phyloP scores from a whole-genome alignment of 2,329 filamentous ascomycete species.

The Blastomyces parvus region DNA sequence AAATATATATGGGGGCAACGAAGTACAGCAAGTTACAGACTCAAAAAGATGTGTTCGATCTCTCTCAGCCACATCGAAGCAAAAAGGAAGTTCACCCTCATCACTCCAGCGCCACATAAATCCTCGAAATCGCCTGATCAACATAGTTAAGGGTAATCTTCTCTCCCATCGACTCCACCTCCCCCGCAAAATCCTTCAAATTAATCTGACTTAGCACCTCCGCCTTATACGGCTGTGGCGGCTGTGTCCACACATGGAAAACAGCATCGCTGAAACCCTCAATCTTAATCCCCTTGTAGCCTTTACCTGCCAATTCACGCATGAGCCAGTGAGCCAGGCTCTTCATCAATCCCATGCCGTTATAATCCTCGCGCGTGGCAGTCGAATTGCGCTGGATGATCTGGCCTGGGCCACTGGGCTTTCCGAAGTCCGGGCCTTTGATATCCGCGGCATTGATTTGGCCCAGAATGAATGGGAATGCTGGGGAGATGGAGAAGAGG shows the following conservation, averaged over 20 bases:
- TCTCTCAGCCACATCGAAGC: not conserved
- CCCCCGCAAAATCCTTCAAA: constrained; percentile 13
- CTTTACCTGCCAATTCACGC: constrained; percentile 26
- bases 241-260: constrained; percentile 16
- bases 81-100: not conserved
- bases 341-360: constrained; percentile 27
- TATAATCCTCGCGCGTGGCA: constrained; percentile 29
- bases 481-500: constrained; percentile 12
- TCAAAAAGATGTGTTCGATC: not conserved
- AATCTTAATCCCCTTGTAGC: constrained; percentile 30
- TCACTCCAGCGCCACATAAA: constrained; percentile 1
- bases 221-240: constrained; percentile 15
- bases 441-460: constrained; percentile 10
- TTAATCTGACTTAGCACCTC: constrained; percentile 13
- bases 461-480: not conserved
- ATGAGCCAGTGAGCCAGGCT: constrained; percentile 30
- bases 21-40: not conserved
- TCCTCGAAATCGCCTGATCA: not conserved
- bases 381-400: constrained; percentile 32
- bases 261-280: constrained; percentile 23
- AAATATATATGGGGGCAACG: not conserved
- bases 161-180: constrained; percentile 9
- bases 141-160: not conserved
- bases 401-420: constrained; percentile 20
- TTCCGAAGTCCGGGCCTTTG: too few species aligned